Conservation (phyloP, 2,329 filamentous ascomycete species). For the Ceratocystis lukuohia region DNA sequence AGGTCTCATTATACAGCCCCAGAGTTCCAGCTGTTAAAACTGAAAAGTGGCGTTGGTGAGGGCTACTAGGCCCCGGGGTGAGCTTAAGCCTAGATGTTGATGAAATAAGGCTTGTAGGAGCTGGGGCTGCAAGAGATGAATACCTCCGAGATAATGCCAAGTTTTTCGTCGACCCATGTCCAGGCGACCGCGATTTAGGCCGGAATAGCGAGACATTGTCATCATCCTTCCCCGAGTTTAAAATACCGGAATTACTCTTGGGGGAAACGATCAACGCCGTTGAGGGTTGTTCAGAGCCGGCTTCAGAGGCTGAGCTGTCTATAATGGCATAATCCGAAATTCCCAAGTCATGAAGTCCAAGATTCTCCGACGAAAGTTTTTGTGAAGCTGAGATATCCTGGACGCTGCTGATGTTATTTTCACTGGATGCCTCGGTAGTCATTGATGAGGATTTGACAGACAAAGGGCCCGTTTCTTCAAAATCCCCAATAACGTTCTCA, state of each 20-base stretch:
- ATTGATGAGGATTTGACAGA: background rate
- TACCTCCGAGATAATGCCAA: background rate
- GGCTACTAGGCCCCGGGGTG: background rate
- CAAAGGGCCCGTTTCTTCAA: background rate
- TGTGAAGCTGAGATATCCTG: slow-evolving; percentile 13
- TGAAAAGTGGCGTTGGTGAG: slow-evolving; percentile 21
- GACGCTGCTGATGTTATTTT: background rate
- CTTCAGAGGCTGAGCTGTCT: slow-evolving; percentile 16
- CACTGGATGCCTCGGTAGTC: background rate
- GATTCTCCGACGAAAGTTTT: slow-evolving; percentile 4
- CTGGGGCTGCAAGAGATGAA: background rate
- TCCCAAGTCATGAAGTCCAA: background rate
- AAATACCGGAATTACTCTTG: background rate
- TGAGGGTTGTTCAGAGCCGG: slow-evolving; percentile 11
- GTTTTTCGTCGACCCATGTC: background rate
- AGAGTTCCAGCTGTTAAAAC: slow-evolving; percentile 21
- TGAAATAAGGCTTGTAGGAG: background rate
- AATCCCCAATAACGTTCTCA: background rate
- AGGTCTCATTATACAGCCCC: slow-evolving; percentile 20
- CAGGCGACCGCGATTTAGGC: slow-evolving; percentile 1
- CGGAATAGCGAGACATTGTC: background rate
- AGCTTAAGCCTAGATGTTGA: background rate
- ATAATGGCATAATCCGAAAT: slow-evolving; percentile 13
- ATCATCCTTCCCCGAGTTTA: background rate
- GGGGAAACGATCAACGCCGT: slow-evolving; percentile 18